Evolutionary conservation across 1,284 basidiomycete genomes (phyloP).

Genomic region (Apiotrichum veenhuisii): DNA sequence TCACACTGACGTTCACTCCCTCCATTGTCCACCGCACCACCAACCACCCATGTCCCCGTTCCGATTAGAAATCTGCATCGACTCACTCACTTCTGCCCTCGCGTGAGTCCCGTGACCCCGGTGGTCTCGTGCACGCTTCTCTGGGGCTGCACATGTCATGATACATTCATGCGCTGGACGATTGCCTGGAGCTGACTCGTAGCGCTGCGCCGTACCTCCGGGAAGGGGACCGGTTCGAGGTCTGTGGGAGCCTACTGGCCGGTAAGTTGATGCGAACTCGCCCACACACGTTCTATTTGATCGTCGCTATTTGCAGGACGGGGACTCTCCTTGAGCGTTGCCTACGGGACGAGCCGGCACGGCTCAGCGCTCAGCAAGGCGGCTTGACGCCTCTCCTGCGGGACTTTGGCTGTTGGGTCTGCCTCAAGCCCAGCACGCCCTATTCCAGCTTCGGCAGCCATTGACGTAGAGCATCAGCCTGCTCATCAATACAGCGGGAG

Average conservation of each 20-base stretch:
- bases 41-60: constrained; percentile 17
- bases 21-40: background rate
- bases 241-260: constrained; percentile 62
- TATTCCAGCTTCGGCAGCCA: no score
- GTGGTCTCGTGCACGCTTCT: no score
- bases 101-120: constrained; percentile 1
- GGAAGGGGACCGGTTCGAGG: constrained; percentile 56
- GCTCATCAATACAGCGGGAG: background rate
- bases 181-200: background rate
- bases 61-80: constrained; percentile 69
- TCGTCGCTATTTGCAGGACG: no score
- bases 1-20: background rate
- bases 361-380: no score
- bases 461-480: no score
- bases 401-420: no score
- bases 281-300: no score
- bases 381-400: no score
- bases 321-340: background rate
- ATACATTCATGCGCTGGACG: no score
- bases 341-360: no score
- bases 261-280: no score
- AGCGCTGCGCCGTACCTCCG: constrained; percentile 16
- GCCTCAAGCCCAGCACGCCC: no score
- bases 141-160: background rate
- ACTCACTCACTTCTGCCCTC: constrained; percentile 66